phyloP scores from a whole-genome alignment of 2,329 filamentous ascomycete species.

The Paraconiothyrium brasiliense region DNA sequence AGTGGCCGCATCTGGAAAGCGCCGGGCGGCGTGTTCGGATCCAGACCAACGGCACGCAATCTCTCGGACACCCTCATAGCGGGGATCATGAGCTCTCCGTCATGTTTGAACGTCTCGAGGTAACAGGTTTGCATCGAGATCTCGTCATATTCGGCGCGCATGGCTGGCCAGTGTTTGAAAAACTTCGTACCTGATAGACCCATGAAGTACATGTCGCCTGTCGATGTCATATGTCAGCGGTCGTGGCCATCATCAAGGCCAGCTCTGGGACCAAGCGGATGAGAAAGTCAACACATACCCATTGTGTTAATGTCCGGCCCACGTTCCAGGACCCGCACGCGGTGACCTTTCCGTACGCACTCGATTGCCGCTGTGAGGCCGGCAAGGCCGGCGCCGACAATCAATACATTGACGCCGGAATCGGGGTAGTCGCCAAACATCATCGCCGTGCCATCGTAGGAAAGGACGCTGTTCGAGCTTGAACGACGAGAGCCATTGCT shows the following conservation, averaged over 20 bases:
- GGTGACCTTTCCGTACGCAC: slow-evolving; percentile 38
- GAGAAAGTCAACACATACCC: slow-evolving; percentile 6
- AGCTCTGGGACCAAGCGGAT: background rate
- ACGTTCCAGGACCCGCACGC: slow-evolving; percentile 41
- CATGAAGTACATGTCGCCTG: slow-evolving; percentile 66
- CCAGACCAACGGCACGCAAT: slow-evolving; percentile 9
- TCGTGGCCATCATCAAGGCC: no score
- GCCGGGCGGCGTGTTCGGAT: slow-evolving; percentile 11
- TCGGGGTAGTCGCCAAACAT: slow-evolving; percentile 39
- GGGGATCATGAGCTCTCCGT: slow-evolving; percentile 50
- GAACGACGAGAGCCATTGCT: background rate
- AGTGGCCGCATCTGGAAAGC: slow-evolving; percentile 15
- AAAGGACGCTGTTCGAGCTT: slow-evolving; percentile 10
- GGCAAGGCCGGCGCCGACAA: slow-evolving; percentile 36
- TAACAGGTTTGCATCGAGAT: slow-evolving; percentile 60
- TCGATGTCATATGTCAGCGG: background rate
- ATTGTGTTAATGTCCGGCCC: slow-evolving; percentile 33
- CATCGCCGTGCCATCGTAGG: slow-evolving; percentile 9
- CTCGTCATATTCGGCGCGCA: slow-evolving; percentile 43
- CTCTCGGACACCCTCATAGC: slow-evolving; percentile 11
- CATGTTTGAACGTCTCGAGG: slow-evolving; percentile 61
- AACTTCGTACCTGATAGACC: slow-evolving; percentile 60
- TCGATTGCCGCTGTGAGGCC: slow-evolving; percentile 36
- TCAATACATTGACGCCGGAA: slow-evolving; percentile 34
- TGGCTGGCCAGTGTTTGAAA: slow-evolving; percentile 61